Base-by-base conservation (phyloP, 2,329 filamentous ascomycete genomes). In the Penicillium sp. region DNA sequence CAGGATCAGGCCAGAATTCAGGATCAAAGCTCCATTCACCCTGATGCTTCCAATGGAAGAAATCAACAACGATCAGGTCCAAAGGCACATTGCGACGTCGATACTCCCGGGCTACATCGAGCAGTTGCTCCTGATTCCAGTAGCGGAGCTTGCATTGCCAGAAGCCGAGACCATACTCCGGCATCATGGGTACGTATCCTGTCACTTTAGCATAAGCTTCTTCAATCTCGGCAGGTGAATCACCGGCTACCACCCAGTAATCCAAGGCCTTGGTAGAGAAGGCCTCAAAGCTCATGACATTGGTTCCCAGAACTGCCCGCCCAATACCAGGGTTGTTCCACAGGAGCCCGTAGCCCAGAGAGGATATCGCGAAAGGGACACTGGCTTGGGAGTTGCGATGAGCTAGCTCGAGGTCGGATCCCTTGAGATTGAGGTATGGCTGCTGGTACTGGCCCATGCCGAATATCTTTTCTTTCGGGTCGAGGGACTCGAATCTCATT, bases 361-460 rank as follows among this genome's bases (percentile, higher is more conserved):
- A 84, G 0, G 82, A 85, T 0, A 88, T 64, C 0, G 80, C 79
- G 66, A 88, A 88, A 0, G 85, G 85, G 0, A 88, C 79, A 46
- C 79, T 85, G 4, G 85, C 85, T 66, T 88, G 85, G 0, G 83
- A 87, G 64, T 88, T 88, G 1, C 85, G 79, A 36, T 88, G 85
- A 0, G 85, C 84, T 3, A 88, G 77, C 63, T 88, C 85, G 1
- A 88, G 67, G 53, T 88, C 84, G 0, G 75, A 65, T 0, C 85
- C 85, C 60, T 87, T 88, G 45, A 88, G 74, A 63, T 88, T 78
- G n/a, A 88, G 72, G 48, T 75, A 78, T 0, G 83, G 81, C 59
- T 88, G 84, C 62, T 88, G 85, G 55, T 88, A 88, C 68, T 88
- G 85, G 0, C 85, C 85, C 84, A 88, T 88, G 18, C 85, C 85